These are phyloP conservation scores for Aspergillus wentii DNA, from an alignment of 495 filamentous ascomycete genomes.

Conservation along the genomic window DNA sequence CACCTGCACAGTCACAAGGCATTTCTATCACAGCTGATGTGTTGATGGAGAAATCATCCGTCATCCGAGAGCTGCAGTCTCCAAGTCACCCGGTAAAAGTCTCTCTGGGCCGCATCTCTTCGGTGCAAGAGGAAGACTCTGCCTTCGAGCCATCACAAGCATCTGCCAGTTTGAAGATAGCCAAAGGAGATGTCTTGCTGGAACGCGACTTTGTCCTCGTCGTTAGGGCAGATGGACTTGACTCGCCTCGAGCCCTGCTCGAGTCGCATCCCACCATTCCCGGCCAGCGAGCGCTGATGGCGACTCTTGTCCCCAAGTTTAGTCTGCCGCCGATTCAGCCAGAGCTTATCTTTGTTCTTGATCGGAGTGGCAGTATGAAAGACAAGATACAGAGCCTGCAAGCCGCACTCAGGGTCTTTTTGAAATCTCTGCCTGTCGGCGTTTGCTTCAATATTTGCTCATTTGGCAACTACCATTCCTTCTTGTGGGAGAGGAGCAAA, in stretches of 20 bases:
- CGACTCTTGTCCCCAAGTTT: conserved; percentile 63
- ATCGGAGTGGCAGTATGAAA: conserved; percentile 64
- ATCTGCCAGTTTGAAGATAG: conserved; percentile 48
- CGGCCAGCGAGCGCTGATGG: conserved; percentile 60
- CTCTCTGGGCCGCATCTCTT: conserved; percentile 52
- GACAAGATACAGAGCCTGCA: conserved; percentile 50
- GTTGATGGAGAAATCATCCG: background rate
- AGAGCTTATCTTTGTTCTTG: conserved; percentile 68
- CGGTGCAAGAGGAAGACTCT: conserved; percentile 16
- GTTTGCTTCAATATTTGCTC: conserved; percentile 72
- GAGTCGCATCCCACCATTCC: conserved; percentile 58
- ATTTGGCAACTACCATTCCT: conserved; percentile 50
- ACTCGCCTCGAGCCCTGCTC: conserved; percentile 55
- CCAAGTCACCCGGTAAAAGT: conserved; percentile 65
- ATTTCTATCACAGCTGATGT: background rate
- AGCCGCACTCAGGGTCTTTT: conserved; percentile 58
- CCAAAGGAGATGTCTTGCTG: conserved; percentile 7
- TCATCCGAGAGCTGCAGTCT: conserved; percentile 47
- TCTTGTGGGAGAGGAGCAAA: conserved; percentile 56
- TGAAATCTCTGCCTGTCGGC: conserved; percentile 64
- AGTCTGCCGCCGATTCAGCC: conserved; percentile 44
- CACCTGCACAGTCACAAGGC: background rate
- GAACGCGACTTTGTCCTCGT: conserved; percentile 48
- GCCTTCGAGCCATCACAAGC: conserved; percentile 50
- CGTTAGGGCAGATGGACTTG: conserved; percentile 48